phyloP scores from a whole-genome alignment of 225 moss, liverwort and hornwort species.

The Pseudoscleropodium purum region DNA sequence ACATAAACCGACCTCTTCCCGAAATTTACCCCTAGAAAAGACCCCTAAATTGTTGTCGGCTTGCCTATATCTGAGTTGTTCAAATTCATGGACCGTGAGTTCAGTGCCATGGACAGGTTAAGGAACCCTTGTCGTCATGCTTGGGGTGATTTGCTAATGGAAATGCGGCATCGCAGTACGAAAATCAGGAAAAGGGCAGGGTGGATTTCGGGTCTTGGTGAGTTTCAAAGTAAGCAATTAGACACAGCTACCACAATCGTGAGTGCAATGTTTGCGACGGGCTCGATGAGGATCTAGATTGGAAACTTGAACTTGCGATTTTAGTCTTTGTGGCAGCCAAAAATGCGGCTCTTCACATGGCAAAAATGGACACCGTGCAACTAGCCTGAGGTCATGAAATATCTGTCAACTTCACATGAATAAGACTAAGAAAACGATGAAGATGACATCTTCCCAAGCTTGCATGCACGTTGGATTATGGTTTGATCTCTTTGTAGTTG shows the following conservation, averaged over 20 bases:
- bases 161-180: fast-evolving
- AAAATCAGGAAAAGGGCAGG: not conserved
- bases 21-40: not conserved
- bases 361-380: not conserved
- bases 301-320: not conserved
- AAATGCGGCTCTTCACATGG: not conserved
- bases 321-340: not conserved
- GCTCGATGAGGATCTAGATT: not conserved
- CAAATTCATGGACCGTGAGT: not conserved
- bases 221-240: not conserved
- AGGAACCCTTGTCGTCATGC: not conserved
- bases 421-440: not conserved
- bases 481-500: not conserved
- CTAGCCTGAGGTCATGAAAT: not conserved
- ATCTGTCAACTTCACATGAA: too few species aligned
- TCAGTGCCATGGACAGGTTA: not conserved
- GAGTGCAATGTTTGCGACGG: not conserved
- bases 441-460: not conserved
- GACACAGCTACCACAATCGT: not conserved
- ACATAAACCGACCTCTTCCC: not conserved
- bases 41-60: too few species aligned
- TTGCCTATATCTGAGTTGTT: not conserved
- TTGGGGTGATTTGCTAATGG: not conserved
- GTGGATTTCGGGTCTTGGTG: not conserved
- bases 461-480: not conserved